Evolutionary conservation across 768 basidiomycete genomes (phyloP), one percentile per base, ranked within the genome.

Genomic region (Suillus paluster): DNA sequence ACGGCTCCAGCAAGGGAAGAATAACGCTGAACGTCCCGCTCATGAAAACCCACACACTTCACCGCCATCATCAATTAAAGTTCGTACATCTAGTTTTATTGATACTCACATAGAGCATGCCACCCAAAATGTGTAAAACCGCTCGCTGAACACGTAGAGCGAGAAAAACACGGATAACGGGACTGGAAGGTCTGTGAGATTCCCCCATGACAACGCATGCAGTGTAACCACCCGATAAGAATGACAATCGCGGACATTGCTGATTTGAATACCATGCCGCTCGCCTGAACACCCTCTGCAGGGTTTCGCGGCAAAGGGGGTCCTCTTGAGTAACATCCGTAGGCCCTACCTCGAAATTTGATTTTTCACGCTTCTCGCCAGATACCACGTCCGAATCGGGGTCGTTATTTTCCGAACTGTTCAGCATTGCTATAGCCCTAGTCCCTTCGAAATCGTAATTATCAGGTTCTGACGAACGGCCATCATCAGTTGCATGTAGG

Each of bases 121-220:
- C 33, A 75, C 67, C 76, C 76, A 78, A 68, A 76, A 75, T 5
- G 67, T 67, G 64, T 71, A 76, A 61, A 77, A 77, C 12, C 46
- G 57, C 53, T 65, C 58, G 59, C 70, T 73, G 67, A 77, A 77
- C 8, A 78, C 65, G 57, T 77, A 77, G 60, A 68, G 67, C 8
- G 73, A 67, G 66, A 76, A 76, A 68, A 75, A 78, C 75, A 78
- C 75, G 23, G 76, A 73, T 12, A 77, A 57, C 15, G 76, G 76
- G 0, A 78, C 73, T 71, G 30, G 21, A 38, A 8, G 4, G 38
- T 25, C 38, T 34, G 30, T 62, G 23, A 48, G 19, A 52, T 14
- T 33, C 42, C 36, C n/a, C 11, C n/a, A 23, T 19, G 25, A 25
- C 9, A 39, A 10, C 14, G 11, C 25, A 36, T 17, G n/a, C 21